Evolutionary conservation across 2,329 filamentous ascomycete species (phyloP), one percentile per base, ranked within the genome.

Genomic region (Penicillium digitatum): DNA sequence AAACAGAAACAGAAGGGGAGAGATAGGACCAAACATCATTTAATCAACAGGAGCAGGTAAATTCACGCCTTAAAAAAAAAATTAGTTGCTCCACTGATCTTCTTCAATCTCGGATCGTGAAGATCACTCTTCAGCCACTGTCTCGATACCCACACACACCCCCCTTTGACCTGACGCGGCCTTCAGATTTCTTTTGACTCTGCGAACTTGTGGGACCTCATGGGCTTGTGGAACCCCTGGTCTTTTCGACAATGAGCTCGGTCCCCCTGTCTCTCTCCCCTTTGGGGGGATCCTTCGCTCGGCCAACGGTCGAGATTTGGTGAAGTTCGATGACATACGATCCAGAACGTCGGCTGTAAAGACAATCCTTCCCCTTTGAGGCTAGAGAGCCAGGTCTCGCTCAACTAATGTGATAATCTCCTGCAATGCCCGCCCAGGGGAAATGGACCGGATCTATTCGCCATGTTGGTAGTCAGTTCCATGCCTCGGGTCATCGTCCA

Each of bases 21-120:
- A 37, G 9, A 22, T 18, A 42, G n/a, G 34, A 40, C 26, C n/a
- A 42, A 16, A 12, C n/a, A 34, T n/a, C 18, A 24, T 12, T 51
- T 22, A 51, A 34, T 45, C 27, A 51, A 40, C 12, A 32, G 44
- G 16, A 10, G 16, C 32, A 56, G 24, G 29, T 20, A 48, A 34
- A 37, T 46, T 3, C 5, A 32, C 43, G 8, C 26, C n/a, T n/a
- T n/a, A 31, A 27, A 55, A 32, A 47, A 42, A 42, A 32, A 24
- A 12, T 20, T 11, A 32, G 47, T 39, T 55, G 47, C 52, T 51
- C 52, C 47, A 55, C 52, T 55, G 52, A 55, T 55, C 47, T 54
- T 39, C 52, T n/a, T 45, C 39, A 32, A 51, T 27, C 24, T 44
- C 26, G 27, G 47, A 50, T 54, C 26, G 6, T 26, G 52, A 54